These are phyloP conservation scores for Alternaria gansuensis DNA, from an alignment of 2,329 filamentous ascomycete species.

Conservation along the genomic window DNA sequence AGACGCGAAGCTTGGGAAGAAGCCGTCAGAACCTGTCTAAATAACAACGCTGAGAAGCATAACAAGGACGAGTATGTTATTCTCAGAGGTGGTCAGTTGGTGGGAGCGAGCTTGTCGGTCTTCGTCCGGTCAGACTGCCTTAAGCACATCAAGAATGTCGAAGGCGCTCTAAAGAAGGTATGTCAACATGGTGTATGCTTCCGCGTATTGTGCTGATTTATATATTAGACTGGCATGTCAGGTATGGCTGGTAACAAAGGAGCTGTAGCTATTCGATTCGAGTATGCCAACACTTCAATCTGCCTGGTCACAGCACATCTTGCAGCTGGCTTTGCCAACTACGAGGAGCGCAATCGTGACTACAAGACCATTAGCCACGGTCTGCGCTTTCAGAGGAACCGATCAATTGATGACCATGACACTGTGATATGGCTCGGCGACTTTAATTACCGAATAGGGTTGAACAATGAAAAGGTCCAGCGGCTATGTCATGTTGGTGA, in stretches of 20 bases:
- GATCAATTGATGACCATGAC: constrained; percentile 90
- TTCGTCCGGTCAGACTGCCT: constrained; percentile 85
- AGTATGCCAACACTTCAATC: constrained; percentile 89
- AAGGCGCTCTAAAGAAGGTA: constrained; percentile 91
- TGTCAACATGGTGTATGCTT: constrained; percentile 10
- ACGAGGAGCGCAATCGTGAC: constrained; percentile 93
- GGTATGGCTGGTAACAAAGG: constrained; percentile 99
- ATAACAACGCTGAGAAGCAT: constrained; percentile 70
- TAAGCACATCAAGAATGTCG: constrained; percentile 90
- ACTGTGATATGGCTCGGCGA: constrained; percentile 92
- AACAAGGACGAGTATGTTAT: constrained; percentile 85
- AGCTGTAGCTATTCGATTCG: constrained; percentile 93
- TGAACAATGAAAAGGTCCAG: constrained; percentile 79
- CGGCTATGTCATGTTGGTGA: constrained; percentile 76
- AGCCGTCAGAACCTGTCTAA: constrained; percentile 79
- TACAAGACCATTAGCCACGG: constrained; percentile 89
- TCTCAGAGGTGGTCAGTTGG: constrained; percentile 89
- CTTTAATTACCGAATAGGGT: constrained; percentile 96
- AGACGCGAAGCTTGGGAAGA: constrained; percentile 86
- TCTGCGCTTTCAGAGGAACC: constrained; percentile 87
- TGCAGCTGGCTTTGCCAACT: constrained; percentile 94
- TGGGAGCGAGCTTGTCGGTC: constrained; percentile 90
- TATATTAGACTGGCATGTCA: constrained; percentile 77
- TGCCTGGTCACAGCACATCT: constrained; percentile 97
- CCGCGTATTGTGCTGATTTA: constrained; percentile 26